phyloP scores from a whole-genome alignment of 2,329 filamentous ascomycete genomes.

The Stylonectria norvegica region DNA sequence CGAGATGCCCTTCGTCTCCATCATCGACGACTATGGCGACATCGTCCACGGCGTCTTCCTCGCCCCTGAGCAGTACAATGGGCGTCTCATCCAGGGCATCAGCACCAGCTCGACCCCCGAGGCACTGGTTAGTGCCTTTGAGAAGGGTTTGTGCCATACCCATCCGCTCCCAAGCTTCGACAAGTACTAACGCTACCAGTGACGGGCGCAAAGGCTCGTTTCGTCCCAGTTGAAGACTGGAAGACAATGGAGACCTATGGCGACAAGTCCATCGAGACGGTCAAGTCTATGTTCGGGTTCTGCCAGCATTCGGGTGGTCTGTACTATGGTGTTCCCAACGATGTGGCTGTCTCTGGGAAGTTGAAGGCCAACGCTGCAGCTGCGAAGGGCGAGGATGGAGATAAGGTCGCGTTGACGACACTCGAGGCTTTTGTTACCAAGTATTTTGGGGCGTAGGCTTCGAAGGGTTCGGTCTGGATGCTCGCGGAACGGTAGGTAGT shows the following conservation, averaged over 20 bases:
- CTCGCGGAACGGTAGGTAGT: too few relatives aligned
- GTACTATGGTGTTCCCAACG: conserved; percentile 31
- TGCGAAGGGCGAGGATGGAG: conserved; percentile 23
- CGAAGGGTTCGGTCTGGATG: too few relatives aligned
- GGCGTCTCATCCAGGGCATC: conserved; percentile 35
- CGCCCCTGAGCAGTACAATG: conserved; percentile 35
- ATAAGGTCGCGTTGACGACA: conserved; percentile 21
- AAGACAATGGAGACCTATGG: conserved; percentile 32
- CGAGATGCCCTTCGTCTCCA: conserved; percentile 37
- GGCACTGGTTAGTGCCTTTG: conserved; percentile 30
- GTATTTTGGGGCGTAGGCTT: conserved; percentile 17
- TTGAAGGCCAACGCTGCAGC: conserved; percentile 29
- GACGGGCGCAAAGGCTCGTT: conserved; percentile 32
- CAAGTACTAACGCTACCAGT: conserved; percentile 17
- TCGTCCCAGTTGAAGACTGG: conserved; percentile 31
- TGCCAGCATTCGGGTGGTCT: conserved; percentile 32
- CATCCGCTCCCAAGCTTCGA: background rate
- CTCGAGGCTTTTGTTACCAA: conserved; percentile 24
- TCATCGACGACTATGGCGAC: conserved; percentile 43
- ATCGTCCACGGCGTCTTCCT: conserved; percentile 44
- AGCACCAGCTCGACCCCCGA: conserved; percentile 33
- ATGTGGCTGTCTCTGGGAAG: conserved; percentile 21
- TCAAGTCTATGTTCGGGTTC: conserved; percentile 37
- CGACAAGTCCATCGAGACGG: conserved; percentile 31
- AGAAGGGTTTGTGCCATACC: conserved; percentile 22